These are phyloP conservation scores for Schoenoplectus triqueter DNA, from an alignment of 202 grass and related monocot genomes.

Conservation along the genomic window DNA sequence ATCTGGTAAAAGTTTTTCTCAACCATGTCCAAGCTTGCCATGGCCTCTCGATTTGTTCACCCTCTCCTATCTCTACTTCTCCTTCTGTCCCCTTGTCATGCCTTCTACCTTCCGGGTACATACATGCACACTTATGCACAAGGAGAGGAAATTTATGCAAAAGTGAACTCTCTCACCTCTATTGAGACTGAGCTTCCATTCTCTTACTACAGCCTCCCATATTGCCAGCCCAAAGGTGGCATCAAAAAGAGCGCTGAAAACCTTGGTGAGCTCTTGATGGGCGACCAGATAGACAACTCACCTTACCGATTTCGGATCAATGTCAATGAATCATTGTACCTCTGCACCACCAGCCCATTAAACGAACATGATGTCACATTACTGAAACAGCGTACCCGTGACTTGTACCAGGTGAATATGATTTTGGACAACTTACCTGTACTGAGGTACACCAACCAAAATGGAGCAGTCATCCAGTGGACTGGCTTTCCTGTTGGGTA, in stretches of 20 bases:
- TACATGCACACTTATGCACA: slow-evolving; percentile 85
- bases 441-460: slow-evolving; percentile 85
- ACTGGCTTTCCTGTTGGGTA: slow-evolving; percentile 92
- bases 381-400: slow-evolving; percentile 77
- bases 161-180: slow-evolving; percentile 96
- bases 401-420: slow-evolving; percentile 97
- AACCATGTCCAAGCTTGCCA: slow-evolving; percentile 31
- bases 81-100: slow-evolving; percentile 37
- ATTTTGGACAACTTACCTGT: slow-evolving; percentile 97
- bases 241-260: slow-evolving; percentile 97
- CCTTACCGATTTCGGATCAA: slow-evolving; percentile 76
- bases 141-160: slow-evolving; percentile 56
- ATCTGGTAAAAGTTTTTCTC: slow-evolving; percentile 10
- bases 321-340: slow-evolving; percentile 80
- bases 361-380: slow-evolving; percentile 77
- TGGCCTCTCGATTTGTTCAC: slow-evolving; percentile 17
- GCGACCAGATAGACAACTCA: slow-evolving; percentile 97
- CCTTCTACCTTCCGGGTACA: slow-evolving; percentile 90
- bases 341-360: slow-evolving; percentile 73
- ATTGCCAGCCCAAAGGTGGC: slow-evolving; percentile 61
- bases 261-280: slow-evolving; percentile 92
- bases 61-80: slow-evolving; percentile 35
- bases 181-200: slow-evolving; percentile 94
- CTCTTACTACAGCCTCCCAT: slow-evolving; percentile 88
- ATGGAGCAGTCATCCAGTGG: slow-evolving; percentile 82